A percentile compares a stretch with the other conserved stretches of the same genome.
These are phyloP conservation scores for Pseudogymnoascus verrucosus DNA, from an alignment of 2,329 filamentous ascomycete species.

Conservation along the genomic window DNA sequence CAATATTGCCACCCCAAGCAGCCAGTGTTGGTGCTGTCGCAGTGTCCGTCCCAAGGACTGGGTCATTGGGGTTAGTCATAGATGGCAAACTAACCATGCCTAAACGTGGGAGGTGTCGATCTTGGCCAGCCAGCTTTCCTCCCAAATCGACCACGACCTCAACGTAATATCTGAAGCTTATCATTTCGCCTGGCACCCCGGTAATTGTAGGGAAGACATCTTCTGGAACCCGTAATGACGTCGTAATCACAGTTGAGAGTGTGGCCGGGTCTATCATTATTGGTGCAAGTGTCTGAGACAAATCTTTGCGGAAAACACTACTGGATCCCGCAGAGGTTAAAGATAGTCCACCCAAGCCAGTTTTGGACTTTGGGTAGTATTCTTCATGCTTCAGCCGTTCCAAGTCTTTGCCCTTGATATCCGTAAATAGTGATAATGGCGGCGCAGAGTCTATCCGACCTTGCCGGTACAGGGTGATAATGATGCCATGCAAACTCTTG, in stretches of 20 bases:
- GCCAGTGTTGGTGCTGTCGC: conserved; percentile 38
- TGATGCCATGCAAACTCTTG: conserved; percentile 85
- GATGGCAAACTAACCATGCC: conserved; percentile 22
- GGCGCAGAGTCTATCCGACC: conserved; percentile 78
- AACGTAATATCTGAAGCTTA: conserved; percentile 88
- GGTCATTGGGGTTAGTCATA: conserved; percentile 13
- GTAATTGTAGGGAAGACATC: conserved; percentile 88
- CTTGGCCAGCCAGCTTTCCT: conserved; percentile 69
- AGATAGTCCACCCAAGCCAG: conserved; percentile 77
- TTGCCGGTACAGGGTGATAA: conserved; percentile 85
- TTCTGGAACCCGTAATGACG: conserved; percentile 78
- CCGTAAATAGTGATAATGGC: conserved; percentile 40
- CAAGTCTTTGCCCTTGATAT: conserved; percentile 50
- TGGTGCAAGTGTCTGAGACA: conserved; percentile 81
- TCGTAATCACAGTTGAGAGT: conserved; percentile 70
- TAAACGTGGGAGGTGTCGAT: conserved; percentile 29
- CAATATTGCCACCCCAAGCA: conserved; percentile 59
- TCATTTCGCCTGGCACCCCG: conserved; percentile 84
- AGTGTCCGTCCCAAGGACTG: conserved; percentile 27
- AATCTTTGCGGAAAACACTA: conserved; percentile 90
- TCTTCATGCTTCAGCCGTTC: conserved; percentile 63
- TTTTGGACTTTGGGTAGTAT: conserved; percentile 78
- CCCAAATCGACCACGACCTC: conserved; percentile 91
- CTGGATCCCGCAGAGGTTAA: conserved; percentile 78
- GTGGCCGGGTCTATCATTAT: conserved; percentile 78